Base-by-base conservation (phyloP, 2,329 filamentous ascomycete genomes). In the Ceratocystis cacaofunesta region DNA sequence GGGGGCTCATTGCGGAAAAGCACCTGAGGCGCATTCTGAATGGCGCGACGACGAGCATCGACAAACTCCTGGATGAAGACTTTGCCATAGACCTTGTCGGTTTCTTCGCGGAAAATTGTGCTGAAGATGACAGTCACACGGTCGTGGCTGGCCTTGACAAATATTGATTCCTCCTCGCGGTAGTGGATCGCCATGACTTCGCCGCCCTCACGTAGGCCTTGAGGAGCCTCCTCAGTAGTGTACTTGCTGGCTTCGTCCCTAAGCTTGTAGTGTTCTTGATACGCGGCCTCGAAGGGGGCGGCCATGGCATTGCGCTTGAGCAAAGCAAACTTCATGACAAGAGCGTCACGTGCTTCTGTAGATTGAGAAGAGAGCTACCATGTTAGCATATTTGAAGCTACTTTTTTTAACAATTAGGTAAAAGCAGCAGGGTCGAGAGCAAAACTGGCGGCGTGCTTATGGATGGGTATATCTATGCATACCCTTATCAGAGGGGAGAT, bases 1-100 rank as follows among this genome's bases (percentile, higher is more conserved):
- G 94, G 94, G 36, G 92, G 89, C 70, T 99, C 94, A 72, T 92
- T 95, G 71, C 90, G 84, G 83, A 96, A 99, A 30, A 99, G 81
- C 19, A 99, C 94, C 76, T 99, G 94, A 0, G 94, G 94, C 19
- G 95, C 94, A 75, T 99, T 99, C 78, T 99, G 95, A 69, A 99
- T 95, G 22, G 92, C 92, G 78, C 94, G 86, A 74, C 92, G 84
- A 75, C 94, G 83, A 7, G 95, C 94, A 77, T 99, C 94, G 66
- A 97, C 95, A 70, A 99, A 99, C 76, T 99, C 94, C 78, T 96
- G 92, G 71, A 99, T 85, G 74, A 99, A 99, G 15, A 99, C 91
- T 78, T 96, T 97, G 71, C 94, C 94, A 72, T 95, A 99, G 66
- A 99, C 90, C 68, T 92, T 83, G 74, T 99, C 94, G 65, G 95